Evolutionary conservation across 2,329 filamentous ascomycete species (phyloP).

Genomic region (Colletotrichum graminicola): DNA sequence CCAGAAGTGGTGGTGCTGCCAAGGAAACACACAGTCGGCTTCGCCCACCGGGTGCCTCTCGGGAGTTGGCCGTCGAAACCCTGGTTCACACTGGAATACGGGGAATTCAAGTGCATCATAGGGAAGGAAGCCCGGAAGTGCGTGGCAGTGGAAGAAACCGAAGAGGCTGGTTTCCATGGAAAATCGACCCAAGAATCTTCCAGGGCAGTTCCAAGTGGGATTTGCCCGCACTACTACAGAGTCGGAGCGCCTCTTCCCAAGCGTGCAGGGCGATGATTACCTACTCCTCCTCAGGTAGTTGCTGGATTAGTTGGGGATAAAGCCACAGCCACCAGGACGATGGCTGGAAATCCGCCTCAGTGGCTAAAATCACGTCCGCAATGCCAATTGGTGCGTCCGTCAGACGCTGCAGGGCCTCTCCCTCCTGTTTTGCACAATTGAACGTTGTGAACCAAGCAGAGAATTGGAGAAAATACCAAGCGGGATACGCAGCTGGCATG

Average conservation of each 20-base stretch:
- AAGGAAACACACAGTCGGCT: neutral
- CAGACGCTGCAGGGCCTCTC: neutral
- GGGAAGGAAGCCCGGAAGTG: neutral
- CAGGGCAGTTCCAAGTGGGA: neutral
- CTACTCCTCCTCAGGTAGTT: too few species aligned
- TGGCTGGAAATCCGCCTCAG: slow-evolving; percentile 2
- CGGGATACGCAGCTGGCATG: neutral
- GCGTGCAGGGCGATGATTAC: neutral
- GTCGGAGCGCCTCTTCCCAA: neutral
- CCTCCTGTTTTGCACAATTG: neutral
- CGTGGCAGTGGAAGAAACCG: neutral
- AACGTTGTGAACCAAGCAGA: neutral
- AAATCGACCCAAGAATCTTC: neutral
- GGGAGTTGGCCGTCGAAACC: neutral
- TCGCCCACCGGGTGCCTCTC: neutral
- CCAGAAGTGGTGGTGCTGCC: neutral
- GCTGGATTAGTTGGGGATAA: slow-evolving; percentile 13
- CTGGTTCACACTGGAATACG: neutral
- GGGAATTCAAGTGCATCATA: neutral
- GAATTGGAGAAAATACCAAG: slow-evolving; percentile 16
- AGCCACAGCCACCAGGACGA: slow-evolving; percentile 15
- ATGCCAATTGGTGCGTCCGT: neutral
- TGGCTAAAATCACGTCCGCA: slow-evolving; percentile 1
- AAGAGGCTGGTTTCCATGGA: slow-evolving; percentile 3
- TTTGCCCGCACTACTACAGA: neutral